phyloP scores from a whole-genome alignment of 352 stramenopile genomes.

The Phytophthora tubulina region DNA sequence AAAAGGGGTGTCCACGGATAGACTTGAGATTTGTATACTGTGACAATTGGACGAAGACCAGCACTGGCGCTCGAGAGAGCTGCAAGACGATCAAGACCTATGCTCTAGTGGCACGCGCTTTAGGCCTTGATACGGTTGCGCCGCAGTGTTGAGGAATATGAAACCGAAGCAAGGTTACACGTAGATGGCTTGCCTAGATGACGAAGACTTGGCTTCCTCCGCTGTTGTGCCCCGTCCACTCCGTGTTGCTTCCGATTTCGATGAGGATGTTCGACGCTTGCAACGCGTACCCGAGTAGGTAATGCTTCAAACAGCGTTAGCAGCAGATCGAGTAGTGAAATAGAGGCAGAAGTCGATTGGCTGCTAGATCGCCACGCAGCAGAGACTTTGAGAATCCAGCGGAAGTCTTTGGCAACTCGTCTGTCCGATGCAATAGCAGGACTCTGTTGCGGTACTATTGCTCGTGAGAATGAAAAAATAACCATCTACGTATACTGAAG shows the following conservation, averaged over 20 bases:
- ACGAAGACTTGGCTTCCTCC: neutral
- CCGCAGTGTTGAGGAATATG: neutral
- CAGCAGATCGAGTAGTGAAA: slow-evolving; percentile 27
- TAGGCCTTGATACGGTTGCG: no score
- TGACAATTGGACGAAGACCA: slow-evolving; percentile 13
- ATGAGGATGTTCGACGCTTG: slow-evolving; percentile 32
- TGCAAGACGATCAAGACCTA: neutral
- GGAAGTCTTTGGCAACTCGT: neutral
- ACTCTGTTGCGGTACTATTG: no score
- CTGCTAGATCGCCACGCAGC: neutral
- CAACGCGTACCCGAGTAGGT: slow-evolving; percentile 7
- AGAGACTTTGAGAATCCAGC: slow-evolving; percentile 1
- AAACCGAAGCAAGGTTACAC: neutral
- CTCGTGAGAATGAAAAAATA: no score
- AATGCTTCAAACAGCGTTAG: slow-evolving; percentile 9
- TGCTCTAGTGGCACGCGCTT: no score
- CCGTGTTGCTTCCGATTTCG: slow-evolving; percentile 21
- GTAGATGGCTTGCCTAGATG: neutral
- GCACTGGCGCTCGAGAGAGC: slow-evolving; percentile 19
- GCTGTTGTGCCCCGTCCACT: slow-evolving; percentile 8
- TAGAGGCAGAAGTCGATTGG: neutral
- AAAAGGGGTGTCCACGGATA: neutral
- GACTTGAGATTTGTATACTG: slow-evolving; percentile 15
- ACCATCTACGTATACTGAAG: neutral
- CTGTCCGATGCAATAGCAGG: no score